Evolutionary conservation across 2,329 filamentous ascomycete genomes (phyloP).

Genomic region (Neofusicoccum sp.): DNA sequence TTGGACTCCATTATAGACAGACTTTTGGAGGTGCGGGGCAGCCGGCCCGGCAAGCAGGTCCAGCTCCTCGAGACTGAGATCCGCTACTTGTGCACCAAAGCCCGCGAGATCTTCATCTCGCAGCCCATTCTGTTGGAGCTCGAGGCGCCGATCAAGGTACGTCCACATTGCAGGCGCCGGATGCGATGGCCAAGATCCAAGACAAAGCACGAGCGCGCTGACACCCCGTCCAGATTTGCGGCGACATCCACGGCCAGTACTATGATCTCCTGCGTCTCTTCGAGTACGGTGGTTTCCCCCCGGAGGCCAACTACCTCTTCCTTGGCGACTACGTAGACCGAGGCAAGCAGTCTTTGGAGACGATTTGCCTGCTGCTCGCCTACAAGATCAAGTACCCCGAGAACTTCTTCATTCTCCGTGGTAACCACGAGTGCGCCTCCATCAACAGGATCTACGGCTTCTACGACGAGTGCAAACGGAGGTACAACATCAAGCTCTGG

Average conservation of each 20-base stretch:
- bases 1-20: constrained; percentile 99
- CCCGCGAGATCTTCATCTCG: constrained; percentile 98
- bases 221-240: constrained; percentile 74
- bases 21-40: constrained; percentile 95
- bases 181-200: constrained; percentile 24
- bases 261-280: constrained; percentile 96
- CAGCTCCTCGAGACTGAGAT: constrained; percentile 97
- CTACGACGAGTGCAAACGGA: constrained; percentile 99
- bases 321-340: constrained; percentile 98
- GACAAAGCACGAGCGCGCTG: neutral
- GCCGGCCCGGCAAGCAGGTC: constrained; percentile 97
- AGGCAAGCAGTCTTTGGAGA: constrained; percentile 98
- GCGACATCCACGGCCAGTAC: constrained; percentile 99
- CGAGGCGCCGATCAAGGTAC: constrained; percentile 97
- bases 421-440: constrained; percentile 98
- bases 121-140: constrained; percentile 97
- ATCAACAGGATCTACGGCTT: constrained; percentile 99
- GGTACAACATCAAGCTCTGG: constrained; percentile 99
- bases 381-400: constrained; percentile 99
- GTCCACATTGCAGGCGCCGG: constrained; percentile 3
- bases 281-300: constrained; percentile 97
- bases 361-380: constrained; percentile 91
- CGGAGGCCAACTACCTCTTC: constrained; percentile 99
- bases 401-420: constrained; percentile 98
- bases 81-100: constrained; percentile 95